Conservation (phyloP, 805 yeast species). For the Clavispora asparagi region DNA sequence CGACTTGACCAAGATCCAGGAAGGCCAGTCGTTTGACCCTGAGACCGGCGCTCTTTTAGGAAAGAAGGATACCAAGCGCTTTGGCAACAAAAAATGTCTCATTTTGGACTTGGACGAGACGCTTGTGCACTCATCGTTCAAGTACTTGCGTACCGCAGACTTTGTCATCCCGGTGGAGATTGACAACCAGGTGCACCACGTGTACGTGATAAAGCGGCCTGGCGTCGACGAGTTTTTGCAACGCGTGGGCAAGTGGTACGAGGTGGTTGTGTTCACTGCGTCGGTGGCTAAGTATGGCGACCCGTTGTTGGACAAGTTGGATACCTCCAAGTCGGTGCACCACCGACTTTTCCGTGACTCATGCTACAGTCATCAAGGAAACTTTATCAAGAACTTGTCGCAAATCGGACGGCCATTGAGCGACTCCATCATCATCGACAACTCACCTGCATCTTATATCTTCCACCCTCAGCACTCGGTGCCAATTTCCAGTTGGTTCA, state of each 20-base stretch:
- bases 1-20: constrained; percentile 61
- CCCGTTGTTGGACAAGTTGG: constrained; percentile 86
- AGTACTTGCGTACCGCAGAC: constrained; percentile 87
- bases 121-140: constrained; percentile 91
- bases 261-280: constrained; percentile 96
- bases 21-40: constrained; percentile 63
- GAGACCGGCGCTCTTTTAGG: constrained; percentile 63
- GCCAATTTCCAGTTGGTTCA: constrained; percentile 97
- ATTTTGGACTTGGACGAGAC: constrained; percentile 94
- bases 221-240: constrained; percentile 92
- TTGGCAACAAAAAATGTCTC: constrained; percentile 72
- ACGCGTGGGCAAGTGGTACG: constrained; percentile 80
- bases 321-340: constrained; percentile 67
- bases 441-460: constrained; percentile 96
- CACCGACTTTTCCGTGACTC: constrained; percentile 93
- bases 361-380: constrained; percentile 90
- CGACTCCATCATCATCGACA: constrained; percentile 87
- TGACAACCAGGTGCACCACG: constrained; percentile 87
- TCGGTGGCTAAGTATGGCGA: constrained; percentile 94
- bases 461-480: constrained; percentile 98
- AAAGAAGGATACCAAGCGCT: constrained; percentile 40
- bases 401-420: constrained; percentile 90
- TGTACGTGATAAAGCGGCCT: constrained; percentile 94
- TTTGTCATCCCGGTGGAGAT: constrained; percentile 97
- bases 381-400: constrained; percentile 87